A percentile compares a stretch with the other conserved stretches of the same genome.
These are phyloP conservation scores for Annona cherimola DNA, from an alignment of 164 flowering plant genomes.

Conservation along the genomic window DNA sequence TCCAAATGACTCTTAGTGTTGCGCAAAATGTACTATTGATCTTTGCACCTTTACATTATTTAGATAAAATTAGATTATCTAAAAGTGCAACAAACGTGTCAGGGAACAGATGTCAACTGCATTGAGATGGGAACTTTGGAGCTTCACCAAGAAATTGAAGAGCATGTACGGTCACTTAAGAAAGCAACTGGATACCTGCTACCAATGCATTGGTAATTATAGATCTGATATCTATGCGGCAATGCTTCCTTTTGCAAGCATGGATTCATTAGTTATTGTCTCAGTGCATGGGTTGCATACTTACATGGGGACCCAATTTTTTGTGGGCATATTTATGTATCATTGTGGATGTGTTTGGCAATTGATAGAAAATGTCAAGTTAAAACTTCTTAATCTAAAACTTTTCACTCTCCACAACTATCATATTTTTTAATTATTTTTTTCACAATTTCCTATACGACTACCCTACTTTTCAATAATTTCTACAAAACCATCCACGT, in stretches of 20 bases:
- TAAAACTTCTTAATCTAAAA: too few relatives aligned
- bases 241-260: background rate
- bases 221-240: background rate
- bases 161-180: constrained; percentile 30
- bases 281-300: too few relatives aligned
- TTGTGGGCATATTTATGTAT: too few relatives aligned
- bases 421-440: too few relatives aligned
- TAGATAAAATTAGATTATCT: background rate
- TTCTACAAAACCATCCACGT: too few relatives aligned
- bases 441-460: too few relatives aligned
- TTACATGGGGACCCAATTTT: too few relatives aligned
- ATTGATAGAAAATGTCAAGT: too few relatives aligned
- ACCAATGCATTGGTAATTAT: constrained; percentile 52
- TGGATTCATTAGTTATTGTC: background rate
- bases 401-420: too few relatives aligned
- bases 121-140: constrained; percentile 52
- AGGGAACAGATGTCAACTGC: constrained; percentile 31
- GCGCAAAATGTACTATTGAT: background rate
- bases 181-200: constrained; percentile 38
- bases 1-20: background rate
- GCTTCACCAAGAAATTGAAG: constrained; percentile 39
- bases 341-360: too few relatives aligned
- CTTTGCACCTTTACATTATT: background rate
- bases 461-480: too few relatives aligned
- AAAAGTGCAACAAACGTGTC: constrained; percentile 16